These are phyloP conservation scores for Spiromastix sp. DNA, from an alignment of 2,329 filamentous ascomycete species.

Conservation along the genomic window DNA sequence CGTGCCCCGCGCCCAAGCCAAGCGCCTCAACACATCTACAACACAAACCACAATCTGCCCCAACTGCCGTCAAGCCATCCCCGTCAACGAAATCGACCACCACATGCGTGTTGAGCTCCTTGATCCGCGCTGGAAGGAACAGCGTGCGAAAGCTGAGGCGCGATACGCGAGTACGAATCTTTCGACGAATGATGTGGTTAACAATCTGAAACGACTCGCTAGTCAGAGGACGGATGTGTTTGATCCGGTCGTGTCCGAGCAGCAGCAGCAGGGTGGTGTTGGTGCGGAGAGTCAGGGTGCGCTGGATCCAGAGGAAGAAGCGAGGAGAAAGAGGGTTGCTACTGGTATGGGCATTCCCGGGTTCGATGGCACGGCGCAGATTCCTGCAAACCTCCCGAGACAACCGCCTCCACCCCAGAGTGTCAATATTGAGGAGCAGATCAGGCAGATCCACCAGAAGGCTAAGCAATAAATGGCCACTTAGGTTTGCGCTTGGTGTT, in stretches of 20 bases:
- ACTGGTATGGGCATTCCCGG: conserved; percentile 20
- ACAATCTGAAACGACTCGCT: conserved; percentile 89
- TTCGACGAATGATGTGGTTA: conserved; percentile 76
- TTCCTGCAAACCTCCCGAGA: conserved; percentile 5
- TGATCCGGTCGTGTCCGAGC: conserved; percentile 41
- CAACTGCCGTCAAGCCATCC: conserved; percentile 86
- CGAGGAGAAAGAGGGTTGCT: conserved; percentile 66
- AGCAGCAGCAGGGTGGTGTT: conserved; percentile 4
- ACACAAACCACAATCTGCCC: conserved; percentile 64
- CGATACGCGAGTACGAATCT: conserved; percentile 79
- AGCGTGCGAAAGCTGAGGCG: conserved; percentile 78
- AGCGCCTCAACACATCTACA: conserved; percentile 53
- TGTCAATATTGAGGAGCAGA: conserved; percentile 78
- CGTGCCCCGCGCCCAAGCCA: conserved; percentile 69
- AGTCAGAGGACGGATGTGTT: conserved; percentile 83
- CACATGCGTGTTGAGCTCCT: conserved; percentile 93
- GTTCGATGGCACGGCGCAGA: conserved; percentile 17
- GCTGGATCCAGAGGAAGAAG: conserved; percentile 62
- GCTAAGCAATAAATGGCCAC: conserved; percentile 25
- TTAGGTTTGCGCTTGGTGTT: not conserved
- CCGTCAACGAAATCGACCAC: conserved; percentile 75
- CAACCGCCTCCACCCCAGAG: conserved; percentile 23
- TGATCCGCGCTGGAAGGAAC: conserved; percentile 91
- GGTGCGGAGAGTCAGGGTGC: not conserved
- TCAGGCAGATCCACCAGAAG: conserved; percentile 56